phyloP scores from a whole-genome alignment of 2,329 filamentous ascomycete species.

The Beauveria brongniartii region DNA sequence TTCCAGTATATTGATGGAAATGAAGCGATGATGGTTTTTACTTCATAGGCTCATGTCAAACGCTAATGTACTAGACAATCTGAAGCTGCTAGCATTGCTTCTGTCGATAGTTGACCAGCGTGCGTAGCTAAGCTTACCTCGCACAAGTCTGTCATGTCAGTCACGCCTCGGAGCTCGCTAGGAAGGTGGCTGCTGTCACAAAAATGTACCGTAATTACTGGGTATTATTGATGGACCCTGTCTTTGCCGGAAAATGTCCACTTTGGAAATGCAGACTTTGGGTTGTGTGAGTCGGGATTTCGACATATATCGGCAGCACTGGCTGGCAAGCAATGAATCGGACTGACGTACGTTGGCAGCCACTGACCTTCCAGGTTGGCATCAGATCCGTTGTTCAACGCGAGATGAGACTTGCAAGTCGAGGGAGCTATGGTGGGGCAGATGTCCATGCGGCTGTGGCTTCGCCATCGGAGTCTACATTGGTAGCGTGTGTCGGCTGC shows the following conservation, averaged over 20 bases:
- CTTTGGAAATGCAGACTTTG: neutral
- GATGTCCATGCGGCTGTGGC: neutral
- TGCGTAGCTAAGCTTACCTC: neutral
- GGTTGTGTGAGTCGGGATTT: neutral
- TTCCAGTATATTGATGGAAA: neutral
- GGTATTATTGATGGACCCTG: neutral
- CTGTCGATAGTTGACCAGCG: neutral
- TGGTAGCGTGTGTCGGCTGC: neutral
- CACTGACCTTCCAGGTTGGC: neutral
- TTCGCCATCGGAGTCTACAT: neutral
- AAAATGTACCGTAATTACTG: neutral
- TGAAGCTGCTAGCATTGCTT: neutral
- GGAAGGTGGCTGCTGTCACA: neutral
- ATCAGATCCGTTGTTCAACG: neutral
- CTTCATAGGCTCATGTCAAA: neutral
- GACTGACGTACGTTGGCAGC: too few species aligned
- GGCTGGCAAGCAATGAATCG: neutral
- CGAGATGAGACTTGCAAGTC: neutral
- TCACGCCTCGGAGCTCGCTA: neutral
- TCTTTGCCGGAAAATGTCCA: neutral
- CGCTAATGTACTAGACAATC: neutral
- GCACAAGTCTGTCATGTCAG: neutral
- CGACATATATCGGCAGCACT: neutral
- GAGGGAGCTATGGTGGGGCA: constrained; percentile 2
- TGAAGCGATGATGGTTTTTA: neutral